A percentile compares a stretch with the other conserved stretches of the same genome.
Evolutionary conservation across 768 basidiomycete species (phyloP).

Genomic region (Boletus patriciae): DNA sequence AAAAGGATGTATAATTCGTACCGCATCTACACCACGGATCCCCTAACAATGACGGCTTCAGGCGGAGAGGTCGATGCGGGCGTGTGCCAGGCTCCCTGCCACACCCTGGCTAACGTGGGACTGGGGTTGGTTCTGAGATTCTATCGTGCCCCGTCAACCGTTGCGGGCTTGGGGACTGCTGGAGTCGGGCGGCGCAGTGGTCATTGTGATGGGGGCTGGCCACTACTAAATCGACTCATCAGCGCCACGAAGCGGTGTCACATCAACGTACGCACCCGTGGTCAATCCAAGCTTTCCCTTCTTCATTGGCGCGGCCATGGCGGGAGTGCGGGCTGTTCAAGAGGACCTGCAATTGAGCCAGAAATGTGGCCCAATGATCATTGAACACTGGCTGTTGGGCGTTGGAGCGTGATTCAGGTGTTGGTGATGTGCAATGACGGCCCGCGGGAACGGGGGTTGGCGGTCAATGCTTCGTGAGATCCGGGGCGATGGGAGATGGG

Average conservation of each 20-base stretch:
- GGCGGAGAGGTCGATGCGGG: too few relatives aligned
- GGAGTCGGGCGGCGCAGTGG: conserved; percentile 14
- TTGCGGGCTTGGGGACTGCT: conserved; percentile 6
- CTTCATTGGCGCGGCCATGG: conserved; percentile 71
- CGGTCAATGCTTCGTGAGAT: conserved; percentile 44
- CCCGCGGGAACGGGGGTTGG: conserved; percentile 35
- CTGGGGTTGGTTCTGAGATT: conserved; percentile 34
- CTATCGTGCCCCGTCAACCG: conserved; percentile 59
- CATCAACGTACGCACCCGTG: conserved; percentile 21
- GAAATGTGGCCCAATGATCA: conserved; percentile 25
- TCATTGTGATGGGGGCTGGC: conserved; percentile 9
- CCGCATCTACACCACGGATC: too few relatives aligned
- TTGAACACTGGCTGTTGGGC: conserved; percentile 16
- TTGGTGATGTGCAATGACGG: conserved; percentile 33
- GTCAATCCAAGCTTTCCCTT: conserved; percentile 49
- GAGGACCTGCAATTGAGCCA: conserved; percentile 24
- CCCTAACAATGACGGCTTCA: too few relatives aligned
- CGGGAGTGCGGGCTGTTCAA: conserved; percentile 47
- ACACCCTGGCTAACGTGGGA: conserved; percentile 15
- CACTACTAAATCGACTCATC: conserved; percentile 4
- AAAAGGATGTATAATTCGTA: too few relatives aligned
- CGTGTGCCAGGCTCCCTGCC: conserved; percentile 11
- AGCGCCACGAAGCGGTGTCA: conserved; percentile 12
- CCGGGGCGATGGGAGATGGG: too few relatives aligned
- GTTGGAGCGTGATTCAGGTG: conserved; percentile 26